phyloP scores from a whole-genome alignment of 768 basidiomycete species.

The Hortiboletus flavorubellus region DNA sequence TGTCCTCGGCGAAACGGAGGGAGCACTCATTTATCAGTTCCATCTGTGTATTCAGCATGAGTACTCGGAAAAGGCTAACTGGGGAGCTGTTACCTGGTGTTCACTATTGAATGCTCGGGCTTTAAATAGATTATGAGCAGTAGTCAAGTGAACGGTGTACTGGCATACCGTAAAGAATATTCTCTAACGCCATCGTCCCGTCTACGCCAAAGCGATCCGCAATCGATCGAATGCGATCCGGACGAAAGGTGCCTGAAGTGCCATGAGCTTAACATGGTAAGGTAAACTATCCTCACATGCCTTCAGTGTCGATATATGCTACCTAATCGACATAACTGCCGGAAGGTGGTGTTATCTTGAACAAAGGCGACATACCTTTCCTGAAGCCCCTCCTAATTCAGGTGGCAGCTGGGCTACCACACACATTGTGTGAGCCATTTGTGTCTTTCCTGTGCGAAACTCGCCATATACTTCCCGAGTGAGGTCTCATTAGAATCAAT shows the following conservation, averaged over 20 bases:
- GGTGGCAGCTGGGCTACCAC: constrained; percentile 85
- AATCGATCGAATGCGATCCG: constrained; percentile 87
- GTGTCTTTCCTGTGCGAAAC: constrained; percentile 94
- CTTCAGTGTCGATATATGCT: constrained; percentile 91
- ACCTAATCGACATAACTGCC: constrained; percentile 44
- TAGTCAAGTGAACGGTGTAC: not conserved
- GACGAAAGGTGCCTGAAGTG: constrained; percentile 79
- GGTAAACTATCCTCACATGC: constrained; percentile 26
- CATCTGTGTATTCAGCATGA: constrained; percentile 50
- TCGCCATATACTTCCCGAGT: constrained; percentile 79
- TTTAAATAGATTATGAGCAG: constrained; percentile 30
- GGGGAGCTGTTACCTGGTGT: constrained; percentile 60
- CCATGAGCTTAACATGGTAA: constrained; percentile 20
- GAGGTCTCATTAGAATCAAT: not conserved
- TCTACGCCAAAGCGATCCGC: constrained; percentile 96
- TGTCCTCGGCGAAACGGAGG: constrained; percentile 84
- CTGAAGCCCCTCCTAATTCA: constrained; percentile 87
- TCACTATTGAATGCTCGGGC: constrained; percentile 91
- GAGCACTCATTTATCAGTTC: constrained; percentile 90
- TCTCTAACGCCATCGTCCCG: constrained; percentile 80
- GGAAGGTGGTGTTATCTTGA: constrained; percentile 1
- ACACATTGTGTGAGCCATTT: constrained; percentile 93
- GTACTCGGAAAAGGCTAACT: not conserved
- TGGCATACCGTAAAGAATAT: constrained; percentile 77
- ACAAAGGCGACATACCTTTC: constrained; percentile 53